Evolutionary conservation across 1,284 basidiomycete species (phyloP), one percentile per base, ranked within the genome.

Genomic region (Farysia itapuensis): DNA sequence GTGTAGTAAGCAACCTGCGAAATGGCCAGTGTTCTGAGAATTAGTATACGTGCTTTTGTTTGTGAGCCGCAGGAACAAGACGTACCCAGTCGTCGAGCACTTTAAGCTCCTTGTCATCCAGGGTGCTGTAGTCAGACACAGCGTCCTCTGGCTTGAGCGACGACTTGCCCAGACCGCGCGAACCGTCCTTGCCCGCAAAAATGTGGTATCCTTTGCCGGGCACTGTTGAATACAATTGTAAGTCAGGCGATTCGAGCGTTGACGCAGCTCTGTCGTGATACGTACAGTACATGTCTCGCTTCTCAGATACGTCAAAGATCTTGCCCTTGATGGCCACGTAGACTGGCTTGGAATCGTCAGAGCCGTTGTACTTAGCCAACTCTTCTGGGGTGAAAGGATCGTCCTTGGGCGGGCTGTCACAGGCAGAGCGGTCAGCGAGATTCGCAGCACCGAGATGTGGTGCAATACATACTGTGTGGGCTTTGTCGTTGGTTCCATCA

Each of bases 311-410:
- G 73, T 92, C 89, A 75, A 92, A 92, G 11, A 92, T 81, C 0
- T 84, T 47, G 86, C 89, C 88, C 81, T 92, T 94, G 77, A 93
- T 90, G 34, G 88, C 85, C 26, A 94, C 88, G 64, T 89, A 90
- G 42, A 94, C 88, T 0, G 88, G 87, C 70, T 84, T 84, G 28
- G 74, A 68, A 0, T 80, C 65, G 49, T 85, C 82, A 0, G 81
- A 79, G 9, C 90, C 90, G 77, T 91, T 84, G 72, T 80, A 91
- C 67, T 81, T 67, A 43, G 81, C 84, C 52, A 94, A 81, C 68
- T 87, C 79, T 48, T 83, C 84, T 16, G 82, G 79, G 1, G 86
- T 88, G 78, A 84, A 86, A 0, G 86, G 85, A 72, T 88, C 85
- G 66, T 88, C 81, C 72, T 86, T 89, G 20, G 90, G 89, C 3